Conservation (phyloP, 495 filamentous ascomycete species). For the Tricharina praecox region DNA sequence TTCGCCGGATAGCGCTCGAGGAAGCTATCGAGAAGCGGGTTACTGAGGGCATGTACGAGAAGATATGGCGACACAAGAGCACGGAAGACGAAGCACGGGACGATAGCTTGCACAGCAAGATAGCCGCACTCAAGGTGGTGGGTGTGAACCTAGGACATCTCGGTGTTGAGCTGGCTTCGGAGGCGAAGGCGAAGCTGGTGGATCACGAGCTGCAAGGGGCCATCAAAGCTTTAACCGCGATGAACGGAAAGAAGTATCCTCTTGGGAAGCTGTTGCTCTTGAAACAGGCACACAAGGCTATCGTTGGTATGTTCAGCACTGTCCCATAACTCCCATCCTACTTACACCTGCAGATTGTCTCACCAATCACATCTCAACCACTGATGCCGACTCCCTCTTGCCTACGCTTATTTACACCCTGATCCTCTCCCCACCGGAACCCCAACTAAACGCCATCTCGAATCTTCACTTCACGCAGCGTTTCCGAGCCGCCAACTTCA, state of each 20-base stretch:
- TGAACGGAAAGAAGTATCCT: slow-evolving; percentile 76
- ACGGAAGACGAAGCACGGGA: slow-evolving; percentile 91
- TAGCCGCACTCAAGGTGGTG: slow-evolving; percentile 73
- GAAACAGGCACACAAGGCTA: slow-evolving; percentile 75
- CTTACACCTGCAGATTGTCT: slow-evolving; percentile 16
- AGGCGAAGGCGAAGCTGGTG: slow-evolving; percentile 23
- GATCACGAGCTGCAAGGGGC: slow-evolving; percentile 45
- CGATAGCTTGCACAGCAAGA: slow-evolving; percentile 86
- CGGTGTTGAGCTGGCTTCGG: slow-evolving; percentile 49
- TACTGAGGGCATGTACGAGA: slow-evolving; percentile 71
- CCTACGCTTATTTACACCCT: slow-evolving; percentile 91
- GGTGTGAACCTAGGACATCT: slow-evolving; percentile 79
- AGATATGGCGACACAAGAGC: slow-evolving; percentile 76
- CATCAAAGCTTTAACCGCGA: slow-evolving; percentile 54
- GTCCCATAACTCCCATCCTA: background rate
- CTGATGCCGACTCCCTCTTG: slow-evolving; percentile 90
- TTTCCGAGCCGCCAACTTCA: slow-evolving; percentile 69
- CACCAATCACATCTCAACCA: slow-evolving; percentile 47
- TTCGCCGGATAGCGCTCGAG: slow-evolving; percentile 60
- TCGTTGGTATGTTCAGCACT: slow-evolving; percentile 52
- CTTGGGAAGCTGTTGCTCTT: slow-evolving; percentile 82
- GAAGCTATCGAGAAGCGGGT: slow-evolving; percentile 82
- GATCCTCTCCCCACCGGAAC: slow-evolving; percentile 70
- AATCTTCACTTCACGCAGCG: slow-evolving; percentile 87
- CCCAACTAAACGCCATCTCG: slow-evolving; percentile 70